These are phyloP conservation scores for Acacia confusa DNA, from an alignment of 306 rosid genomes.

Conservation along the genomic window DNA sequence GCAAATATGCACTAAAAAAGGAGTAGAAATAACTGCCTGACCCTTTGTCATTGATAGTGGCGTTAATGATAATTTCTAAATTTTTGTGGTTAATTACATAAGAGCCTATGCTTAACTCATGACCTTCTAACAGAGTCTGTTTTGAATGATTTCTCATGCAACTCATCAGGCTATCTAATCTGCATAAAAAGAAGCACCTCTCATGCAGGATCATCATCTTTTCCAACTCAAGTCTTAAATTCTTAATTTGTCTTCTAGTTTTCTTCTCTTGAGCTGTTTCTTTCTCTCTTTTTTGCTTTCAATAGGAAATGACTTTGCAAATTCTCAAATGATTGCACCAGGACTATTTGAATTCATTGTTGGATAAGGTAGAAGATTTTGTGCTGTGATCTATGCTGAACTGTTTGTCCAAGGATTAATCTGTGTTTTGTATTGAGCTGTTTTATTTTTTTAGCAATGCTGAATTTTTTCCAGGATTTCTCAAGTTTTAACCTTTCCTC, in stretches of 20 bases:
- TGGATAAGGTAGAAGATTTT: slow-evolving; percentile 46
- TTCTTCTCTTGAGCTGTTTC: slow-evolving; percentile 11
- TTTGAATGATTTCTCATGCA: background rate
- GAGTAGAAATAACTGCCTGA: slow-evolving; percentile 24
- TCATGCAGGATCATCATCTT: slow-evolving; percentile 19
- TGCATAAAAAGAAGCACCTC: background rate
- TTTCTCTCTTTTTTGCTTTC: slow-evolving; percentile 2
- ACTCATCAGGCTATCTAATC: background rate
- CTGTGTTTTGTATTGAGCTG: background rate
- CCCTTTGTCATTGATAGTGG: slow-evolving; percentile 26
- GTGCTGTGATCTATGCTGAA: background rate
- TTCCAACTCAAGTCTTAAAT: slow-evolving; percentile 22
- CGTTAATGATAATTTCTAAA: slow-evolving; percentile 32
- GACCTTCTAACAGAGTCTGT: background rate
- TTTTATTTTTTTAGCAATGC: slow-evolving; percentile 12
- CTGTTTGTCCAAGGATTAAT: slow-evolving; percentile 17
- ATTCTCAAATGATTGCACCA: slow-evolving; percentile 58
- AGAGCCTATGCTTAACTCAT: slow-evolving; percentile 33
- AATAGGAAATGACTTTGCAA: slow-evolving; percentile 46
- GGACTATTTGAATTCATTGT: slow-evolving; percentile 45
- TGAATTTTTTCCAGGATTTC: slow-evolving; percentile 14
- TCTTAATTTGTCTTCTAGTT: slow-evolving; percentile 5
- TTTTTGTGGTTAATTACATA: slow-evolving; percentile 23
- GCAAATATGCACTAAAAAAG: background rate
- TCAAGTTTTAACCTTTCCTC: background rate